Base-by-base conservation (phyloP, 2,329 filamentous ascomycete genomes). In the Trichoderma sp. region DNA sequence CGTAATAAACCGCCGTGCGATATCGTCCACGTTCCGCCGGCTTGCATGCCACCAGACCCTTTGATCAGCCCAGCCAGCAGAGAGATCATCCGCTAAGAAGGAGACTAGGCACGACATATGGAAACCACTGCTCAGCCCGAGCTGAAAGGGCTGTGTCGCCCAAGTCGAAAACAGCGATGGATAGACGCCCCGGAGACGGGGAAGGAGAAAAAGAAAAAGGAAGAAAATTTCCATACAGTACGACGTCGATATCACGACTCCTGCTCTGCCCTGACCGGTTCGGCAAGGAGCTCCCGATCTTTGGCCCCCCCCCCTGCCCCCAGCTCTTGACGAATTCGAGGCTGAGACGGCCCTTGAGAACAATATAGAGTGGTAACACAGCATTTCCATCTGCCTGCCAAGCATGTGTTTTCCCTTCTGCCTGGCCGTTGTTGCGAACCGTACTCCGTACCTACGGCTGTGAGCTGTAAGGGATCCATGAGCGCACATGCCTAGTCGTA, bases 241-340 rank as follows among this genome's bases (percentile, higher is more conserved):
- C 52, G n/a, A 54, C 17, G 19, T 29, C 32, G 13, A 27, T 35
- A 48, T 52, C 35, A 45, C 5, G 50, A 22, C 52, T 29, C 19
- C 15, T 56, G 17, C n/a, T 22, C 32, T 64, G 52, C 50, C 52
- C 19, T 35, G 61, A 65, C 35, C 37, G 27, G 37, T 54, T 64
- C 61, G 61, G 61, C 61, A 65, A 65, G 52, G 52, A 65, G 61
- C 22, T 45, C 37, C 52, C 61, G 61, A 65, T 65, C 61, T 65
- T 48, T 29, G 45, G 37, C 52, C 25, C 27, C 60, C 34, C n/a
- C 35, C 27, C n/a, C 35, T 19, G 34, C 52, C 60, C 52, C 61
- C 52, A 57, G 52, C 39, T 22, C 48, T 54, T 56, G 15, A 54
- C 48, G 42, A 39, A 42, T 25, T 25, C 27, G 27, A 64, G 37